Evolutionary conservation across 805 yeast species (phyloP).

Genomic region (Vanderwaltozyma verrucispora): DNA sequence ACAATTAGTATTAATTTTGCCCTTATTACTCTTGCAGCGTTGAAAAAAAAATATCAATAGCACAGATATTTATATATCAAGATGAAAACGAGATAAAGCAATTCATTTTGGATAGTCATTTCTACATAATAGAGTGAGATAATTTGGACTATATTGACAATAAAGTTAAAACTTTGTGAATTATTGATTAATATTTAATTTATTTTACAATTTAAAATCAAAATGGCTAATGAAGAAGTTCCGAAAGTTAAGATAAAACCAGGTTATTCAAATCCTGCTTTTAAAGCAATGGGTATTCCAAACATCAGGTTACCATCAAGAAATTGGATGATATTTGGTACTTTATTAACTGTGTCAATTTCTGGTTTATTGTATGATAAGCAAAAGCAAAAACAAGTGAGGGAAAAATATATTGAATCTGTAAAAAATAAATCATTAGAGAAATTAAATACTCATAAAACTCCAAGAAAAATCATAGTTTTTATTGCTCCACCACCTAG

Average conservation of each 20-base stretch:
- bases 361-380: conserved; percentile 81
- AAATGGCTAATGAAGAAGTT: not conserved
- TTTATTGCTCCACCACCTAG: conserved; percentile 97
- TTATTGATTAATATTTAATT: too few relatives aligned
- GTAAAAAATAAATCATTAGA: conserved; percentile 46
- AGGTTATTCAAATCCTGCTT: conserved; percentile 14
- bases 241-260: conserved; percentile 1
- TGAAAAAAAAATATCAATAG: too few relatives aligned
- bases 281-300: conserved; percentile 77
- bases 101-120: too few relatives aligned
- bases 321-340: conserved; percentile 89
- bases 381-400: conserved; percentile 52
- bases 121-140: too few relatives aligned
- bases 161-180: too few relatives aligned
- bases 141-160: too few relatives aligned
- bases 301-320: conserved; percentile 71
- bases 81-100: too few relatives aligned
- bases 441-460: conserved; percentile 36
- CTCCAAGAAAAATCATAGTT: conserved; percentile 69
- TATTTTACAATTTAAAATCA: too few relatives aligned
- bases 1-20: too few relatives aligned
- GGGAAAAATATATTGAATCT: conserved; percentile 52
- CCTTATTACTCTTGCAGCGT: too few relatives aligned
- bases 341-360: conserved; percentile 49
- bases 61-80: too few relatives aligned